Evolutionary conservation across 352 stramenopile genomes (phyloP), one percentile per base, ranked within the genome.

Genomic region (Pythium rishiriense): DNA sequence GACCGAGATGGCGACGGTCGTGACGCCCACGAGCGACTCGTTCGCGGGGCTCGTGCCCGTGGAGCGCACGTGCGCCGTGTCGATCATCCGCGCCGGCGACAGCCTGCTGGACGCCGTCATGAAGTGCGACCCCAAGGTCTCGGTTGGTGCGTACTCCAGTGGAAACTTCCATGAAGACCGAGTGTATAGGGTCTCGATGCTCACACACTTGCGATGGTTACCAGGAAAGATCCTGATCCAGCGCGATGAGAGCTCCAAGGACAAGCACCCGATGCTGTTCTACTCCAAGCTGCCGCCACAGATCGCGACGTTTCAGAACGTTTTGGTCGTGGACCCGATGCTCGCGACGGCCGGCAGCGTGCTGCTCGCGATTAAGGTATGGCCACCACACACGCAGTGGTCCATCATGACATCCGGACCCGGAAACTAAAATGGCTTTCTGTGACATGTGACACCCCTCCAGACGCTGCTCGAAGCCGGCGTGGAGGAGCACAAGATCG

Each of bases 311-410:
- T 84, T 90, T 29, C 87, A 94, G 69, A 74, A 96, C 61, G 83
- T 99, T 17, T 67, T 99, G n/a, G 70, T 99, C 12, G 97, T 97
- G 51, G 96, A 99, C 81, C 96, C 97, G 19, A 99, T 99, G 97
- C 78, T 98, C 37, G 96, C 91, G 3, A 98, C 94, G 0, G 84
- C 81, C 45, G 83, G 94, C 31, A 97, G 86, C 48, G 93, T 96
- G 39, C 77, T 88, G 42, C 88, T 91, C 69, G 96, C 96, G 42
- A 94, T 99, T 58, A 85, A 97, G 66, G 82, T 93, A 24, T 61
- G 39, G 22, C 31, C 19, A 51, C 56, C 5, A 35, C 31, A 35
- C 31, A 35, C 31, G 31, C 5, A 35, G 5, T 35, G 5, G 10
- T 10, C 10, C 33, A 2, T 39, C 3, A 39, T 39, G 33, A 39